phyloP scores from a whole-genome alignment of 768 basidiomycete species.

The Mrakia hoshinonis region DNA sequence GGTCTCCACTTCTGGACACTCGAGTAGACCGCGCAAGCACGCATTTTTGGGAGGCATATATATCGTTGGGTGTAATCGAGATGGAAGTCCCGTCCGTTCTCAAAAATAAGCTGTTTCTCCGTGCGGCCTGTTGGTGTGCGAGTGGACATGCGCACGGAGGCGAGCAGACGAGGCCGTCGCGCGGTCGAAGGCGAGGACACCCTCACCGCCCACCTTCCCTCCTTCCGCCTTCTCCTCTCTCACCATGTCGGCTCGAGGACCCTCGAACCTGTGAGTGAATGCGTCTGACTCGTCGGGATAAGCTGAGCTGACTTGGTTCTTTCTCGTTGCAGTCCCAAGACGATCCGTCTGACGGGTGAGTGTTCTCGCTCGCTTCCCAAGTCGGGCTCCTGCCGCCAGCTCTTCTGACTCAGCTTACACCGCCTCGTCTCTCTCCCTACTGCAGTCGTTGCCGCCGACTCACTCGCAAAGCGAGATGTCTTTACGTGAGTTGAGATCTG shows the following conservation, averaged over 20 bases:
- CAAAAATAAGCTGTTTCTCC: no score
- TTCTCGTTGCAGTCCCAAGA: constrained; percentile 25
- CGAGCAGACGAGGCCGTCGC: no score
- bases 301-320: not conserved
- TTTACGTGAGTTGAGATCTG: constrained; percentile 18
- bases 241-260: constrained; percentile 19
- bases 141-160: no score
- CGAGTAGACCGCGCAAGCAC: no score
- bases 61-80: no score
- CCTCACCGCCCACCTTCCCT: not conserved
- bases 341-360: constrained; percentile 29
- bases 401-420: not conserved
- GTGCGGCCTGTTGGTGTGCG: no score
- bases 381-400: not conserved
- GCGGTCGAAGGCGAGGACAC: not conserved
- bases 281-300: not conserved
- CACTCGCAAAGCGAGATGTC: constrained; percentile 85
- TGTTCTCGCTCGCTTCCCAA: not conserved
- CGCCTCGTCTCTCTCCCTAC: not conserved
- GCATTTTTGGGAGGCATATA: no score
- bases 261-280: not conserved
- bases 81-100: no score
- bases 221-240: not conserved
- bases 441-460: constrained; percentile 89
- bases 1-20: no score